phyloP scores from a whole-genome alignment of 2,329 filamentous ascomycete genomes.

The Colletotrichum orbiculare region DNA sequence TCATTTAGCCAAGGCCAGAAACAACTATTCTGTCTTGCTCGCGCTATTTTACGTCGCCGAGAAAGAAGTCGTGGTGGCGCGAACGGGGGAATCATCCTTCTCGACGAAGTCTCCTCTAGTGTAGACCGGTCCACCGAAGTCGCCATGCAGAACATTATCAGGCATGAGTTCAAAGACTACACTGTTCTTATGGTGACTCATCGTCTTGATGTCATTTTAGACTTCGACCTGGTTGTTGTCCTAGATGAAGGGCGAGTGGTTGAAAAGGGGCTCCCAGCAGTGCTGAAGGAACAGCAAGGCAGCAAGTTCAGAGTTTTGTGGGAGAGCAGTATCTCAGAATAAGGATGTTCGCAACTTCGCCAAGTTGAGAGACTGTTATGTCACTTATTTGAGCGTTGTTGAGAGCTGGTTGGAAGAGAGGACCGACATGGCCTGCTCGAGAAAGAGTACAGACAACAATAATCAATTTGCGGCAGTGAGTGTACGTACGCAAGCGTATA shows the following conservation, averaged over 20 bases:
- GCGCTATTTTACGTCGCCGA: slow-evolving; percentile 62
- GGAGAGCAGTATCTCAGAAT: slow-evolving; percentile 7
- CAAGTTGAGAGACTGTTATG: no score
- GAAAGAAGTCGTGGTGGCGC: slow-evolving; percentile 39
- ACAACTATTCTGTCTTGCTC: slow-evolving; percentile 72
- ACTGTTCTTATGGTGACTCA: slow-evolving; percentile 61
- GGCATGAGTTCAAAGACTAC: slow-evolving; percentile 45
- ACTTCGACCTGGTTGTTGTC: slow-evolving; percentile 57
- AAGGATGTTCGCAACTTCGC: no score
- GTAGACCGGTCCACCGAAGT: slow-evolving; percentile 49
- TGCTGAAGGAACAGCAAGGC: slow-evolving; percentile 9
- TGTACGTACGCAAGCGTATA: no score
- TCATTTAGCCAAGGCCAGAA: slow-evolving; percentile 68
- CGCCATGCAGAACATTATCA: slow-evolving; percentile 45
- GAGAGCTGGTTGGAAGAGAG: no score
- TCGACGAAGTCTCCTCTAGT: slow-evolving; percentile 48
- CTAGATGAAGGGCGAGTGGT: slow-evolving; percentile 54
- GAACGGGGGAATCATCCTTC: slow-evolving; percentile 42
- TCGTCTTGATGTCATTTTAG: slow-evolving; percentile 55
- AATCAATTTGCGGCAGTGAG: no score
- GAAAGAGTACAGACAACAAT: no score
- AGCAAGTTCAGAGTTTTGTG: slow-evolving; percentile 24
- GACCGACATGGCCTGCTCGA: no score
- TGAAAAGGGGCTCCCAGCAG: slow-evolving; percentile 41
- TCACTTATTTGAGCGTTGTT: no score